Conservation (phyloP, 1,284 basidiomycete genomes). For the Ceratorhiza oryzae-sativae region DNA sequence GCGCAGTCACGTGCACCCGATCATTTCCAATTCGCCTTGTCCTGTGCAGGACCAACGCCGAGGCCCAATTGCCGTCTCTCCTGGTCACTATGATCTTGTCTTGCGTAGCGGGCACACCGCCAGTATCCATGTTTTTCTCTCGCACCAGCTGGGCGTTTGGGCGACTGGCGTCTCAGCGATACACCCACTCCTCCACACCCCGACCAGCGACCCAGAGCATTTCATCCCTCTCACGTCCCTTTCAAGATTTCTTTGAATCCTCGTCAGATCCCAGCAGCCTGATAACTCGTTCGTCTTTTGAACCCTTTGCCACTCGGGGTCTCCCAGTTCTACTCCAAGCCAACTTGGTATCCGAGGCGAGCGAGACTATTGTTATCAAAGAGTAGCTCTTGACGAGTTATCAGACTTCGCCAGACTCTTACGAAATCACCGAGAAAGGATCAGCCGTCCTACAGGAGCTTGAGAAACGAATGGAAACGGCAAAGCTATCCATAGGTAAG, state of each 20-base stretch:
- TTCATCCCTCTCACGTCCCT: constrained; percentile 7
- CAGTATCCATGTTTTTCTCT: neutral
- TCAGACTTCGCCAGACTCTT: neutral
- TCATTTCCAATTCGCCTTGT: constrained; percentile 4
- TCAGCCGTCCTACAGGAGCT: constrained; percentile 16
- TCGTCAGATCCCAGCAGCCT: neutral
- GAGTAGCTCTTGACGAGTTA: neutral
- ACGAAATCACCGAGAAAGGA: constrained; percentile 30
- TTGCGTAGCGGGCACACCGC: neutral
- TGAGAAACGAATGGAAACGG: constrained; percentile 21
- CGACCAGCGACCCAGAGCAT: neutral
- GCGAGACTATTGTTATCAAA: neutral
- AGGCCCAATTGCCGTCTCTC: neutral
- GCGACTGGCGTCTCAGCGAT: neutral
- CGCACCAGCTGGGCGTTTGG: neutral
- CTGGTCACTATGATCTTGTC: neutral
- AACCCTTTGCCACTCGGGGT: constrained; percentile 10
- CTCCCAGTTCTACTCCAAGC: constrained; percentile 3
- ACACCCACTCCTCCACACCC: neutral
- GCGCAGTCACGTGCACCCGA: constrained; percentile 13
- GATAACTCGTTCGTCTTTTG: constrained; percentile 21
- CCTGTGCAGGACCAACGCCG: constrained; percentile 4
- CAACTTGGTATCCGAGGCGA: constrained; percentile 20
- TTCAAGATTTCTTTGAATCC: constrained; percentile 27
- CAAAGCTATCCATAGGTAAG: constrained; percentile 12